A percentile compares a stretch with the other conserved stretches of the same genome.
Evolutionary conservation across 768 basidiomycete species (phyloP).

Genomic region (Tylopilus plumbeoviolaceoides): DNA sequence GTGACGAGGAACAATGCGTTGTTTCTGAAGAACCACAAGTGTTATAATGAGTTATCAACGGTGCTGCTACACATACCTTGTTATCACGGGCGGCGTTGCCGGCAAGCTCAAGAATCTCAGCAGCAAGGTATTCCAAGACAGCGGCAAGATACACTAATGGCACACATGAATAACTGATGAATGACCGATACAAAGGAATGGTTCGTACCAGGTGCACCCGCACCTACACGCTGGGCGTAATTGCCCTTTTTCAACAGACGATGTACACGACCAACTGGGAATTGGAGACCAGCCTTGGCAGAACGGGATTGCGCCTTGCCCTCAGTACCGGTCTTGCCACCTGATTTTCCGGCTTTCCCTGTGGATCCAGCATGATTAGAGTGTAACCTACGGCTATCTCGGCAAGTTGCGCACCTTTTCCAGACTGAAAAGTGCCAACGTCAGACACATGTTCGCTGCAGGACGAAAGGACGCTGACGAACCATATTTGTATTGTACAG

Average conservation of each 20-base stretch:
- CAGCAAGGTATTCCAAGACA: slow-evolving; percentile 58
- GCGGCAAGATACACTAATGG: slow-evolving; percentile 53
- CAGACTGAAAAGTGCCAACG: slow-evolving; percentile 21
- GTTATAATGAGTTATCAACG: neutral
- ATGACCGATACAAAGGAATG: neutral
- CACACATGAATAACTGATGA: neutral
- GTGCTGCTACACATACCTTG: slow-evolving; percentile 30
- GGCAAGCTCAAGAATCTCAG: slow-evolving; percentile 61
- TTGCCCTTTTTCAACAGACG: slow-evolving; percentile 71
- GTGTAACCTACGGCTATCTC: neutral
- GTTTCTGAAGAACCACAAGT: slow-evolving; percentile 29
- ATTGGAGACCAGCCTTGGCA: slow-evolving; percentile 71
- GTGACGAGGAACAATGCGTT: slow-evolving; percentile 63
- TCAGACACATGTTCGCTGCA: slow-evolving; percentile 7
- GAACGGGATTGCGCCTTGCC: slow-evolving; percentile 70
- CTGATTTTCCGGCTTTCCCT: slow-evolving; percentile 41
- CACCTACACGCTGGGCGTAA: slow-evolving; percentile 85
- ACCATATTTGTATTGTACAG: slow-evolving; percentile 27
- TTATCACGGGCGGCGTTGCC: slow-evolving; percentile 53
- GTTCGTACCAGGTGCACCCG: slow-evolving; percentile 71
- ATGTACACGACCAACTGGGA: slow-evolving; percentile 90
- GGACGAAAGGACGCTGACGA: slow-evolving; percentile 1
- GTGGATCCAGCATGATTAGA: slow-evolving; percentile 9
- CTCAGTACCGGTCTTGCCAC: slow-evolving; percentile 33
- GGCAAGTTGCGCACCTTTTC: slow-evolving; percentile 25